These are phyloP conservation scores for Neurospora sp. DNA, from an alignment of 495 filamentous ascomycete genomes.

Conservation along the genomic window DNA sequence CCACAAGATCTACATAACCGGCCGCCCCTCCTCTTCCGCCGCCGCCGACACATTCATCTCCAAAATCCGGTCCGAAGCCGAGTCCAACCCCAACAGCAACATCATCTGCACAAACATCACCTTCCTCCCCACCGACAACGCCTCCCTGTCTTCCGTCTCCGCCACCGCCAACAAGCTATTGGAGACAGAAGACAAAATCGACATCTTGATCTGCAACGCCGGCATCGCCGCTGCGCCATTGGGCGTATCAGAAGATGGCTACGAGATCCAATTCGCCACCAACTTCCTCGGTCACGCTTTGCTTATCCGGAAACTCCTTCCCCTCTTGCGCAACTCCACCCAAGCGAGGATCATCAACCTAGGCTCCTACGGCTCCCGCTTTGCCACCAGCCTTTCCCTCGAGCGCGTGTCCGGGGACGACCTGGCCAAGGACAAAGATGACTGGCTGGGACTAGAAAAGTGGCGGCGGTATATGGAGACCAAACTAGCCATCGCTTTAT, in stretches of 20 bases:
- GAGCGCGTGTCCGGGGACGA: neutral
- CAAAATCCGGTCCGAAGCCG: neutral
- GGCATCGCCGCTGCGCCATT: neutral
- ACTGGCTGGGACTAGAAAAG: accelerated
- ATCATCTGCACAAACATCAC: neutral
- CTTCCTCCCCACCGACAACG: neutral
- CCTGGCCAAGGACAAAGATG: neutral
- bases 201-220: neutral
- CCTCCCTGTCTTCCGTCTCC: neutral
- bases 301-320: neutral
- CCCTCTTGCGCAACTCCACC: neutral
- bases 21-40: neutral
- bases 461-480: neutral
- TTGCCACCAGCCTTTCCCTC: neutral
- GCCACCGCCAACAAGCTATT: neutral
- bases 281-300: neutral
- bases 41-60: neutral
- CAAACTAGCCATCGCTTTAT: neutral
- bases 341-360: neutral
- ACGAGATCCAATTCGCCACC: neutral
- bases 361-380: neutral
- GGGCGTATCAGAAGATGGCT: neutral
- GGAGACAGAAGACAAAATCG: accelerated
- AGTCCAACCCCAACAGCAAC: too few relatives aligned
- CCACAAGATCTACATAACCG: neutral